Evolutionary conservation across 2,329 filamentous ascomycete genomes (phyloP), one percentile per base, ranked within the genome.

Genomic region (Septoria linicola): DNA sequence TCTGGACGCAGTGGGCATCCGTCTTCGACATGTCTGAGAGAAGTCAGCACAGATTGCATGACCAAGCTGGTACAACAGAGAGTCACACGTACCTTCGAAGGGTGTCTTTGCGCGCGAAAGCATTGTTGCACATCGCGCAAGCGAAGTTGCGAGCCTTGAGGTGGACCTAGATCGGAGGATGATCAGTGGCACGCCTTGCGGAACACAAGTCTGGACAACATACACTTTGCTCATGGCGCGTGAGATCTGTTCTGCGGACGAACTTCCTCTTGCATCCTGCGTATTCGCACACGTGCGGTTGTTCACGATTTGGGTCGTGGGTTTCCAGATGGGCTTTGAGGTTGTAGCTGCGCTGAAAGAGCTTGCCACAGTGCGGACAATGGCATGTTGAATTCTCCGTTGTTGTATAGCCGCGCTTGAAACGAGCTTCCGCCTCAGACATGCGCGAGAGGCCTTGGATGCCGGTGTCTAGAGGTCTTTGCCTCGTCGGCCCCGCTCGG

Each of bases 281-380:
- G 23, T 82, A 73, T 1, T 73, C 73, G 69, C 90, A 95, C 1
- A 78, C 76, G 63, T 89, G 86, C 0, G 84, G 83, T 62, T 87
- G 88, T 62, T 82, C 81, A 50, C 86, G 79, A 53, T 81, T 79
- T 11, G 88, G 83, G 64, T 93, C 83, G 65, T 96, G 90, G 1
- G 84, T 91, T 64, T 91, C 85, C 78, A 91, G 80, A 68, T 95
- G 90, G 23, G 89, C 87, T 64, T 88, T 90, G 72, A 85, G 89
- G 71, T 95, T 95, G 73, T 92, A 95, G 63, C 82, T 85, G 55
- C 90, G 78, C 59, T 88, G 88, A 67, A 95, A 95, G 13, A 85
- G 79, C 68, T 86, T 88, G 5, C 85, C 84, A 65, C 90, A 96
- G 1, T 83, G 76, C 52, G 83, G 78, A 66, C 90, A 95, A 57